Conservation (phyloP, 352 stramenopile species). For the Globisporangium alternatum region DNA sequence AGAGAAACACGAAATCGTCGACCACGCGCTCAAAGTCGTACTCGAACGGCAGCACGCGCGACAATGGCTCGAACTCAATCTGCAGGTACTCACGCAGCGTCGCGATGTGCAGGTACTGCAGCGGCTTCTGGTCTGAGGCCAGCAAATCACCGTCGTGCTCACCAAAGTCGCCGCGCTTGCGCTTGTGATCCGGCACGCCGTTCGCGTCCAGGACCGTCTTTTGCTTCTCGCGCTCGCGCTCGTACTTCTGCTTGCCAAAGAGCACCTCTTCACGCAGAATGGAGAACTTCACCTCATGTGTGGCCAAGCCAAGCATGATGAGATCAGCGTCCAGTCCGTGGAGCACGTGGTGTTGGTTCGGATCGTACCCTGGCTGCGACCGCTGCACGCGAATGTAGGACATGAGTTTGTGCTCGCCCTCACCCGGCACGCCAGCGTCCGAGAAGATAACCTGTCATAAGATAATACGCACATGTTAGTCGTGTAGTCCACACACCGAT, state of each 20-base stretch:
- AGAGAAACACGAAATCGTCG: slow-evolving; percentile 99
- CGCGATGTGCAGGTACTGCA: slow-evolving; percentile 93
- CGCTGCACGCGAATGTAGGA: slow-evolving; percentile 94
- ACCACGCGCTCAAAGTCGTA: slow-evolving; percentile 98
- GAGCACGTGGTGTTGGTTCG: slow-evolving; percentile 97
- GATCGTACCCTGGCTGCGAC: slow-evolving; percentile 94
- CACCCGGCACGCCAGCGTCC: slow-evolving; percentile 95
- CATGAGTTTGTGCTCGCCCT: slow-evolving; percentile 99
- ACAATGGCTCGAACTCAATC: slow-evolving; percentile 91
- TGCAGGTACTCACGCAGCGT: slow-evolving; percentile 93
- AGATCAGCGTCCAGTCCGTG: slow-evolving; percentile 99
- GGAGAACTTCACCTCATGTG: slow-evolving; percentile 98
- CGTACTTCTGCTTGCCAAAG: slow-evolving; percentile 83
- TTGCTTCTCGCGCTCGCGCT: slow-evolving; percentile 63
- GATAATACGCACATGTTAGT: neutral
- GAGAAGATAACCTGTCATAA: slow-evolving; percentile 90
- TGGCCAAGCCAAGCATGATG: slow-evolving; percentile 99
- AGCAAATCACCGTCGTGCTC: slow-evolving; percentile 76
- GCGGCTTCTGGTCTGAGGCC: slow-evolving; percentile 86
- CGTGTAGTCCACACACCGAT: too few species aligned
- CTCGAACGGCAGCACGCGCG: slow-evolving; percentile 84
- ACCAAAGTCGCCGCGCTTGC: slow-evolving; percentile 82
- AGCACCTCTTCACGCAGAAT: slow-evolving; percentile 96
- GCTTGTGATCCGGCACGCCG: slow-evolving; percentile 61
- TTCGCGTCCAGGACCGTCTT: slow-evolving; percentile 74